These are phyloP conservation scores for Xanthoconium stramineum DNA, from an alignment of 768 basidiomycete species.

Conservation along the genomic window DNA sequence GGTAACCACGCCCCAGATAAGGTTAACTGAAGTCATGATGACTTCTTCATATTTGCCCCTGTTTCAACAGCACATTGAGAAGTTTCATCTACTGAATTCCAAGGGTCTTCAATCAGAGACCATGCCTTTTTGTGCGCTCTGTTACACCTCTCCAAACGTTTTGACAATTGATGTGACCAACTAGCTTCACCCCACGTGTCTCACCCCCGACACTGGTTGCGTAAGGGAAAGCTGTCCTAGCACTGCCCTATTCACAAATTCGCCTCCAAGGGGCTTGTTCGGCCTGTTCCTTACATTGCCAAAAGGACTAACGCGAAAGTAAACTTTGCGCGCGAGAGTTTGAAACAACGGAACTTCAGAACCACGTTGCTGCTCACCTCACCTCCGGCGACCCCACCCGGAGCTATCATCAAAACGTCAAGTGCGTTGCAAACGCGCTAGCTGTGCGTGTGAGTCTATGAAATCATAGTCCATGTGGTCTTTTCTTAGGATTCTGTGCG, in stretches of 20 bases:
- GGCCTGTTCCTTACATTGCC: neutral
- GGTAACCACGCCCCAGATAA: neutral
- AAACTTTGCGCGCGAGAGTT: neutral
- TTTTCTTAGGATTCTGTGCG: neutral
- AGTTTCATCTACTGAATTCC: neutral
- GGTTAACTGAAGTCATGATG: neutral
- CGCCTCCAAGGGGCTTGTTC: neutral
- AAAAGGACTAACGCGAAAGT: neutral
- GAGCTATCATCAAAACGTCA: slow-evolving; percentile 6
- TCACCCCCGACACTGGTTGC: neutral
- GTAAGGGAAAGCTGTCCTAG: slow-evolving; percentile 4
- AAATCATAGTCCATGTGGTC: neutral
- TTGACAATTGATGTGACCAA: neutral
- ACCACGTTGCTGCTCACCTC: too few species aligned
- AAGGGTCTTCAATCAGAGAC: neutral
- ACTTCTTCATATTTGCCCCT: neutral
- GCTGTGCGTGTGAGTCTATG: neutral
- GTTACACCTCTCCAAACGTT: neutral
- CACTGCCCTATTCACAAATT: slow-evolving; percentile 8
- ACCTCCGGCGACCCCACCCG: neutral
- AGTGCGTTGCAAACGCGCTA: neutral
- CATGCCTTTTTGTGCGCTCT: neutral
- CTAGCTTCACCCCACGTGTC: slow-evolving; percentile 2
- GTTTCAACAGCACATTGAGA: slow-evolving; percentile 14
- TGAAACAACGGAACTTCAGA: neutral